A percentile compares a stretch with the other conserved stretches of the same genome.
Evolutionary conservation across 495 filamentous ascomycete genomes (phyloP).

Genomic region (Penicillium cinerascens): DNA sequence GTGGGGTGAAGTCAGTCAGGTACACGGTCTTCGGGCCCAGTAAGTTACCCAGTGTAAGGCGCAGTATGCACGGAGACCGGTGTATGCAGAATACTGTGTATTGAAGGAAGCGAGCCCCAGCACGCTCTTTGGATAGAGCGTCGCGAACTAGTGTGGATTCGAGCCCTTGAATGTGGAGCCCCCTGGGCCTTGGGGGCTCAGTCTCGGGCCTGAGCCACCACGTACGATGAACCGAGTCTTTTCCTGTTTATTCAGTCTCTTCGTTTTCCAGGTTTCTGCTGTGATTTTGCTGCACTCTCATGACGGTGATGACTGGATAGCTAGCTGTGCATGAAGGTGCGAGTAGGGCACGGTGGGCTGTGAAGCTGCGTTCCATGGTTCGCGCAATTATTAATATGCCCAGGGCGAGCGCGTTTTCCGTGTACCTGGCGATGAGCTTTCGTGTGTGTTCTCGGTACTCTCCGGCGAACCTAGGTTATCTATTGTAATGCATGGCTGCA

Average conservation of each 20-base stretch:
- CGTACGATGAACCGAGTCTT: background rate
- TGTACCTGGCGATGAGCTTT: too few species aligned
- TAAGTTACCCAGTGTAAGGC: constrained; percentile 5
- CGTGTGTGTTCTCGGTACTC: too few species aligned
- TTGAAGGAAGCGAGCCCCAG: constrained; percentile 19
- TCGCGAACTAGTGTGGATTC: constrained; percentile 27
- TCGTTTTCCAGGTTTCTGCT: background rate
- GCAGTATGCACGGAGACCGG: background rate
- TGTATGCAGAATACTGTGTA: constrained; percentile 24
- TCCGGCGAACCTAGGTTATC: too few species aligned
- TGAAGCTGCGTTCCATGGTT: constrained; percentile 19
- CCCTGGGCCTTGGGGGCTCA: constrained; percentile 16
- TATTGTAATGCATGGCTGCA: background rate
- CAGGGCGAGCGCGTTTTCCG: constrained; percentile 7
- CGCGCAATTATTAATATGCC: constrained; percentile 15
- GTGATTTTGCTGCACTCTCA: background rate
- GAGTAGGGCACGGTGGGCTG: background rate
- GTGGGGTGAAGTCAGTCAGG: constrained; percentile 15
- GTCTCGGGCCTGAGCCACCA: constrained; percentile 19
- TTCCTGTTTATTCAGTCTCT: too few species aligned
- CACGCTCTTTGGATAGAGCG: constrained; percentile 22
- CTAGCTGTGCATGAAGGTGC: background rate
- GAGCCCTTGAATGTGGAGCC: constrained; percentile 33
- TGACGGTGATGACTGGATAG: background rate
- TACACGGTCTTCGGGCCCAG: constrained; percentile 3